Conservation (phyloP, 2,329 filamentous ascomycete species). For the Pyrenophora tritici-repentis region DNA sequence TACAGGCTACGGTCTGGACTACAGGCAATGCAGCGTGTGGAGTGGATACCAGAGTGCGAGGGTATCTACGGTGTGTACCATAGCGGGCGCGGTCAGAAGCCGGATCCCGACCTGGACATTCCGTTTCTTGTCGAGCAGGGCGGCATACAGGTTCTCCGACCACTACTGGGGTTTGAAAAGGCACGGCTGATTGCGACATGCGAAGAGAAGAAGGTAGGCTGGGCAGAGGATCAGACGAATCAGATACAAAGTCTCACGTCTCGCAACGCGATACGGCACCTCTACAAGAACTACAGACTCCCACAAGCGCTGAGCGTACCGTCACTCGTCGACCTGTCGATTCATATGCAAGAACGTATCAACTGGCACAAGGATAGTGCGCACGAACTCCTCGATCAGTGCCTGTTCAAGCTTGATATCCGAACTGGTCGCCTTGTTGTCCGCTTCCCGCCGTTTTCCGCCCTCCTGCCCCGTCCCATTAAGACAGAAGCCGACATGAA, state of each 20-base stretch:
- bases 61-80: slow-evolving; percentile 71
- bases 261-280: slow-evolving; percentile 78
- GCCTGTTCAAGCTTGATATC: slow-evolving; percentile 53
- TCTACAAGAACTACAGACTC: slow-evolving; percentile 63
- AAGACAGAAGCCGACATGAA: slow-evolving; percentile 20
- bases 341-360: slow-evolving; percentile 59
- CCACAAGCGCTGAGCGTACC: slow-evolving; percentile 70
- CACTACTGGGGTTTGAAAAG: slow-evolving; percentile 73
- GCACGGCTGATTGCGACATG: slow-evolving; percentile 76
- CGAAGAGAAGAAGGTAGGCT: slow-evolving; percentile 66
- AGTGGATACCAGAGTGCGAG: slow-evolving; percentile 82
- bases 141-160: slow-evolving; percentile 70
- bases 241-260: slow-evolving; percentile 73
- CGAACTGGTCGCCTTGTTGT: slow-evolving; percentile 43
- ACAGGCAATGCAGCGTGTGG: slow-evolving; percentile 67
- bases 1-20: slow-evolving; percentile 74
- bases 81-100: slow-evolving; percentile 33
- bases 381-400: slow-evolving; percentile 57
- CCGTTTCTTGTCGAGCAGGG: slow-evolving; percentile 60
- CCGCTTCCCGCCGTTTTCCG: slow-evolving; percentile 30
- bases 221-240: slow-evolving; percentile 89
- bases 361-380: slow-evolving; percentile 59
- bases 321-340: slow-evolving; percentile 57
- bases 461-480: slow-evolving; percentile 25
- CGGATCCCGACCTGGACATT: slow-evolving; percentile 25